phyloP scores from a whole-genome alignment of 2,329 filamentous ascomycete genomes.

The Cladophialophora bantiana region DNA sequence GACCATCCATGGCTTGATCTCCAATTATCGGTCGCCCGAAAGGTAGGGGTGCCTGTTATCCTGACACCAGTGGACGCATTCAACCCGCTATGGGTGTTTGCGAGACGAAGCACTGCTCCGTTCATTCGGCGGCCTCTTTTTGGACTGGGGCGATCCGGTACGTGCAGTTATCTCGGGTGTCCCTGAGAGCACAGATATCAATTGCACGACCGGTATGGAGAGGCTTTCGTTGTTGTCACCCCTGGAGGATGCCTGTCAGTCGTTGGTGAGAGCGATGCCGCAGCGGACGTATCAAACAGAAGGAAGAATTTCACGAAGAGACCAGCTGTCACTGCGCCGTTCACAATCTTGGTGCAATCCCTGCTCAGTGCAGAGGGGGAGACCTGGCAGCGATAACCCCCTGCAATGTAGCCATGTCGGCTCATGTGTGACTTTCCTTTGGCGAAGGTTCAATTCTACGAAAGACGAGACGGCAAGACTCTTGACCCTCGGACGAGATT shows the following conservation, averaged over 20 bases:
- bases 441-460: neutral
- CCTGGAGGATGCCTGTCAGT: neutral
- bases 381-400: conserved; percentile 6
- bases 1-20: neutral
- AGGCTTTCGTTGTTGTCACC: neutral
- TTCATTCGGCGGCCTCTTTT: neutral
- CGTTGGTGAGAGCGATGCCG: neutral
- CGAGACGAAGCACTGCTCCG: neutral
- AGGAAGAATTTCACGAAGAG: neutral
- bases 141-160: neutral
- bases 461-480: too few relatives aligned
- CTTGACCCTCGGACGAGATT: too few relatives aligned
- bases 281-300: neutral
- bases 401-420: too few relatives aligned
- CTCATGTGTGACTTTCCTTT: too few relatives aligned
- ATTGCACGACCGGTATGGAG: neutral
- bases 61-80: neutral
- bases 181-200: neutral
- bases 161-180: conserved; percentile 6
- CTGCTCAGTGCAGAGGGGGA: neutral
- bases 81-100: conserved; percentile 4
- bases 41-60: conserved; percentile 1
- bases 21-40: neutral
- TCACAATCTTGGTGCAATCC: neutral
- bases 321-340: neutral